These are phyloP conservation scores for Wilcoxina mikolae DNA, from an alignment of 495 filamentous ascomycete genomes.

Conservation along the genomic window DNA sequence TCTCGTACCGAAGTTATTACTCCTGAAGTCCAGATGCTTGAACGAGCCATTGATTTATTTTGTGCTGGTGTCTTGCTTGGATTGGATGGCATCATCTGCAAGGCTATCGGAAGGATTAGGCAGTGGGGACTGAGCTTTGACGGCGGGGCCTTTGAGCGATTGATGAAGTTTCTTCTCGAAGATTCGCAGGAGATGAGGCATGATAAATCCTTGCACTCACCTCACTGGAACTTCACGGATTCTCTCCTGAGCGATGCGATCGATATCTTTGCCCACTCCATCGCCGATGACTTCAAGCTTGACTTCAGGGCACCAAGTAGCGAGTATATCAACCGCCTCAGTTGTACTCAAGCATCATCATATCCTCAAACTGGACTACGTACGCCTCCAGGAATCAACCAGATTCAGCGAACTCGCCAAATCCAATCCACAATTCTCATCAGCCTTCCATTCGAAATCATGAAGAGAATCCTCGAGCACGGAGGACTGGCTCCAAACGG, in stretches of 20 bases:
- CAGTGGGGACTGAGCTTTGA: constrained; percentile 23
- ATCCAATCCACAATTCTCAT: constrained; percentile 22
- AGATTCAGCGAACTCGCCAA: neutral
- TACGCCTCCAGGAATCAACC: constrained; percentile 1
- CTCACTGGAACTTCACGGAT: constrained; percentile 14
- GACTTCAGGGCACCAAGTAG: constrained; percentile 18
- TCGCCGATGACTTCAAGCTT: constrained; percentile 21
- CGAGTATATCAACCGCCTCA: constrained; percentile 17
- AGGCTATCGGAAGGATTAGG: constrained; percentile 16
- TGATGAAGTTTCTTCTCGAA: constrained; percentile 21
- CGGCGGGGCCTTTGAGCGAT: constrained; percentile 19
- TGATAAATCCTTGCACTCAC: neutral
- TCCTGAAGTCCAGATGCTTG: constrained; percentile 22
- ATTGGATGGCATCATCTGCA: constrained; percentile 19
- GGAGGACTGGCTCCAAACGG: constrained; percentile 18
- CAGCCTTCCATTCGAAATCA: constrained; percentile 20
- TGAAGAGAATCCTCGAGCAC: constrained; percentile 21
- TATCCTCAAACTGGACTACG: neutral
- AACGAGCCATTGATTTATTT: constrained; percentile 19
- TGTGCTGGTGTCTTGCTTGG: constrained; percentile 20
- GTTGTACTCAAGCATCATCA: neutral
- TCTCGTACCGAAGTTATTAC: neutral
- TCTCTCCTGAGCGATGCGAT: constrained; percentile 17
- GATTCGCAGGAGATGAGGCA: constrained; percentile 7
- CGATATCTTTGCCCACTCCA: constrained; percentile 17